phyloP scores from a whole-genome alignment of 164 flowering plant species.

The Platanus orientalis region DNA sequence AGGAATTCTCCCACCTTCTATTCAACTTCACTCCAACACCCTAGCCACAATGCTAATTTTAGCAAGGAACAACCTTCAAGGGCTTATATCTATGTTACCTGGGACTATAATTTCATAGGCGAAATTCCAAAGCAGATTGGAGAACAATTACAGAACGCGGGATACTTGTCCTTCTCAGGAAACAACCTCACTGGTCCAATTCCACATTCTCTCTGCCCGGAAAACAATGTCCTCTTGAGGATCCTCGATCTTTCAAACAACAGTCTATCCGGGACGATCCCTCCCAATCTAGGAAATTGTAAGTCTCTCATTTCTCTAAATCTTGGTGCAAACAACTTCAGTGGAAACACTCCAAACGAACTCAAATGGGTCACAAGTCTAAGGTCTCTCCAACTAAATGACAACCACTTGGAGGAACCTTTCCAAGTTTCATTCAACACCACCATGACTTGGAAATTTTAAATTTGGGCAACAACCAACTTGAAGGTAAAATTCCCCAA shows the following conservation, averaged over 20 bases:
- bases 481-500: constrained; percentile 19
- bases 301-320: constrained; percentile 12
- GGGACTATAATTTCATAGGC: no score
- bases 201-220: constrained; percentile 10
- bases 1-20: no score
- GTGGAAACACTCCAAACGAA: constrained; percentile 12
- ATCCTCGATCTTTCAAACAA: constrained; percentile 18
- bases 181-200: no score
- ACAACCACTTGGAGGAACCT: constrained; percentile 10
- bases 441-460: constrained; percentile 6
- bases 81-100: no score
- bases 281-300: constrained; percentile 12
- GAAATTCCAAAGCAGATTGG: no score
- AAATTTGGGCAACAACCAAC: constrained; percentile 8
- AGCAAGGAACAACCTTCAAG: no score
- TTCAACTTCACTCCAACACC: no score
- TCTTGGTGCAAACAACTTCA: constrained; percentile 12
- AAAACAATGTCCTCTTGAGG: constrained; percentile 2
- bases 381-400: neutral
- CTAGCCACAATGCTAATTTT: no score
- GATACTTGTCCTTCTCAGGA: no score
- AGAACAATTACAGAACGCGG: no score
- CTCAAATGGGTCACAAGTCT: constrained; percentile 5
- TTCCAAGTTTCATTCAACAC: constrained; percentile 11
- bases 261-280: constrained; percentile 7